A percentile compares a stretch with the other conserved stretches of the same genome.
Conservation (phyloP, 108 stramenopile species). For the Discostella stelligeroides region DNA sequence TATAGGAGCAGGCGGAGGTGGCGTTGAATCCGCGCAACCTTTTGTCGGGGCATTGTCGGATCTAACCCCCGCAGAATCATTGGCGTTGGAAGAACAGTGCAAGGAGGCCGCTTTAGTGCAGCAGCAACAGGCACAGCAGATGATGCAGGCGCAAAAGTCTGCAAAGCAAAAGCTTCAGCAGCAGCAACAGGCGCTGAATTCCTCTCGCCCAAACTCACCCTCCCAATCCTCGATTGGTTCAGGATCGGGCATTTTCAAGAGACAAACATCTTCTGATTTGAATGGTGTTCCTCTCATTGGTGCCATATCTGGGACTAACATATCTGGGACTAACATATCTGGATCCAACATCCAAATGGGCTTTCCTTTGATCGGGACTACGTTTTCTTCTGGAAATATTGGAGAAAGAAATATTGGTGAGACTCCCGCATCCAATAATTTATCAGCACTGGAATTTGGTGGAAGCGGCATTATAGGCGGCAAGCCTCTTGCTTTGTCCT, state of each 20-base stretch:
- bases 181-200: not conserved
- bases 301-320: constrained; percentile 16
- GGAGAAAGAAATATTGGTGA: constrained; percentile 9
- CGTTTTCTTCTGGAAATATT: constrained; percentile 22
- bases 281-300: constrained; percentile 22
- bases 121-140: constrained; percentile 44
- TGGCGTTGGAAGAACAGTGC: constrained; percentile 46
- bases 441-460: constrained; percentile 42
- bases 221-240: constrained; percentile 42
- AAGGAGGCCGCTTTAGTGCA: constrained; percentile 31
- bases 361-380: constrained; percentile 31
- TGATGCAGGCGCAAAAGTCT: constrained; percentile 17
- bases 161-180: constrained; percentile 13
- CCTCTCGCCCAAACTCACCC: constrained; percentile 15
- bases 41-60: constrained; percentile 40
- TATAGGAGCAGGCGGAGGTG: constrained; percentile 10
- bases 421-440: constrained; percentile 40
- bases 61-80: constrained; percentile 43
- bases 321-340: no score
- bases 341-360: constrained; percentile 36
- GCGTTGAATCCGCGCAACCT: constrained; percentile 23
- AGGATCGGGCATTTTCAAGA: constrained; percentile 27
- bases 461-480: constrained; percentile 49
- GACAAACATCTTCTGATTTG: constrained; percentile 7
- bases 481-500: constrained; percentile 33